Percentiles rank a stretch among this genome's conserved stretches.
These are phyloP conservation scores for Harringtonia aguacate DNA, from an alignment of 2,329 filamentous ascomycete species.

Conservation along the genomic window DNA sequence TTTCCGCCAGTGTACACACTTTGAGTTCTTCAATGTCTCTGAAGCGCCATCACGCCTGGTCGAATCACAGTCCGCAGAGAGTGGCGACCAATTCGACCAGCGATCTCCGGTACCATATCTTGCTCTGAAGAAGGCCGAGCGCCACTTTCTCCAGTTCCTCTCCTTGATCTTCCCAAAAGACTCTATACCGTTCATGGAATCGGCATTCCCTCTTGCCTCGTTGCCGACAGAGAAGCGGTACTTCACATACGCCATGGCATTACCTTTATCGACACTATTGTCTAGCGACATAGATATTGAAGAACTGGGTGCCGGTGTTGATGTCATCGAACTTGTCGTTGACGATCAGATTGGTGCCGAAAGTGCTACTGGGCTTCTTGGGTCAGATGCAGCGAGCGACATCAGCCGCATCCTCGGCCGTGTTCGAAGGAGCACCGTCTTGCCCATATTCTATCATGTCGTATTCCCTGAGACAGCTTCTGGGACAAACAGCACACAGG, in stretches of 20 bases:
- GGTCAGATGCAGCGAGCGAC: slow-evolving; percentile 24
- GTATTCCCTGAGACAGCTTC: slow-evolving; percentile 27
- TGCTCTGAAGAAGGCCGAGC: slow-evolving; percentile 44
- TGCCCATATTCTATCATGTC: slow-evolving; percentile 47
- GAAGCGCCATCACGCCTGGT: slow-evolving; percentile 14
- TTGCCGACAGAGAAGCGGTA: slow-evolving; percentile 45
- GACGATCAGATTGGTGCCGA: slow-evolving; percentile 40
- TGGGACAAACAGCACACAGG: slow-evolving; percentile 22
- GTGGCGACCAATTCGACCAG: too few species aligned
- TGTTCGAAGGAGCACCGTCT: slow-evolving; percentile 41
- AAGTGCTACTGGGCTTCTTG: neutral
- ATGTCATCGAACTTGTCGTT: slow-evolving; percentile 48
- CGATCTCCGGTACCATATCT: slow-evolving; percentile 39
- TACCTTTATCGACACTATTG: slow-evolving; percentile 47
- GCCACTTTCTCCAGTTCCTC: slow-evolving; percentile 50
- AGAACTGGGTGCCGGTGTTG: slow-evolving; percentile 43
- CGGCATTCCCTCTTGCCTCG: slow-evolving; percentile 47
- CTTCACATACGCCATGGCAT: slow-evolving; percentile 50
- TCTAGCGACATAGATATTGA: slow-evolving; percentile 36
- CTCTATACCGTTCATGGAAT: slow-evolving; percentile 41
- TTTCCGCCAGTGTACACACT: slow-evolving; percentile 53
- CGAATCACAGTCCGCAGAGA: neutral
- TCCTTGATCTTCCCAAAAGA: slow-evolving; percentile 44
- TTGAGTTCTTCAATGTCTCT: slow-evolving; percentile 61
- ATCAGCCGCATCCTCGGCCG: slow-evolving; percentile 45